These are phyloP conservation scores for Irpex sp. DNA, from an alignment of 1,284 basidiomycete genomes.

Conservation along the genomic window DNA sequence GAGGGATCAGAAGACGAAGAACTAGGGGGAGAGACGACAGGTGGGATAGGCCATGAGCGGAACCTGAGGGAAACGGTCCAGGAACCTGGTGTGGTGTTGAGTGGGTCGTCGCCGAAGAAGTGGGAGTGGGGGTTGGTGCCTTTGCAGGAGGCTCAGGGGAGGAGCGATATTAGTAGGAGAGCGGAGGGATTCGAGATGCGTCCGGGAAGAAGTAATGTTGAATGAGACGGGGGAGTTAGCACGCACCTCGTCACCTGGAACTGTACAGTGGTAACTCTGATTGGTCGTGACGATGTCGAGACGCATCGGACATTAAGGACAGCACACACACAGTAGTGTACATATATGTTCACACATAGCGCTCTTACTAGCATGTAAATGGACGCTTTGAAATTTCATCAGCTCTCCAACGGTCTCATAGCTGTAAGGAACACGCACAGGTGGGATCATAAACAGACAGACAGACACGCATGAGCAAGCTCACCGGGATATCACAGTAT, in stretches of 20 bases:
- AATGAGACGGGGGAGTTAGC: too few relatives aligned
- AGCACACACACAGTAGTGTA: too few relatives aligned
- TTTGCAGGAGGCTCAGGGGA: constrained; percentile 9
- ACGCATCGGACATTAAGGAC: too few relatives aligned
- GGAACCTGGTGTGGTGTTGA: constrained; percentile 6
- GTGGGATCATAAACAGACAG: too few relatives aligned
- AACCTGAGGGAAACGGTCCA: neutral
- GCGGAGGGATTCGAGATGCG: constrained; percentile 13
- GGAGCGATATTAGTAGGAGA: constrained; percentile 5
- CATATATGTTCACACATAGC: too few relatives aligned
- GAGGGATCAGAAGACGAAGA: neutral
- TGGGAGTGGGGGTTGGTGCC: constrained; percentile 8
- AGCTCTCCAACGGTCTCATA: too few relatives aligned
- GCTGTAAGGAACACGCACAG: too few relatives aligned
- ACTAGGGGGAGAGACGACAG: neutral
- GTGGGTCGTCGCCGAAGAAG: neutral
- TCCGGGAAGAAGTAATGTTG: neutral
- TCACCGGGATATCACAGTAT: neutral
- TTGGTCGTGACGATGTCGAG: too few relatives aligned
- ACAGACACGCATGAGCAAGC: neutral
- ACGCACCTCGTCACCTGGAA: too few relatives aligned
- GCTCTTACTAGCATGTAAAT: too few relatives aligned
- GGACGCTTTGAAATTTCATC: too few relatives aligned
- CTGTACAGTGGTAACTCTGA: too few relatives aligned
- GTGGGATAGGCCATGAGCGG: neutral